A percentile compares a stretch with the other conserved stretches of the same genome.
Conservation (phyloP, 1,284 basidiomycete genomes). For the Puccinia sorghi region DNA sequence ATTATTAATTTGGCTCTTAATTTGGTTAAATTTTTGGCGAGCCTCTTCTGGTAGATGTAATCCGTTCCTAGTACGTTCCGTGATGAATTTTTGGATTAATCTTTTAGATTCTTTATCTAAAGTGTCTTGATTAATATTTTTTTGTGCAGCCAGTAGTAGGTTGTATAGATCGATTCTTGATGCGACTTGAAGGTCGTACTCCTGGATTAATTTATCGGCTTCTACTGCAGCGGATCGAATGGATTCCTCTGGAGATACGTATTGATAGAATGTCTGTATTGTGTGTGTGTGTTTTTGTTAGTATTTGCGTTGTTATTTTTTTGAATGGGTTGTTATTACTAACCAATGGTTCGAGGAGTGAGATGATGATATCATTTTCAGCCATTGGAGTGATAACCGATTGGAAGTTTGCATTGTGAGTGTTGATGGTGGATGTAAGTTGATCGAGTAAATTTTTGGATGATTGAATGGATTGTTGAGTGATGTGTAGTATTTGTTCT, state of each 20-base stretch:
- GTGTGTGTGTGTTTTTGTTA: background rate
- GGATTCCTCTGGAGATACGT: conserved; percentile 70
- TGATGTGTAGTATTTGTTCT: conserved; percentile 65
- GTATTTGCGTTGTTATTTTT: background rate
- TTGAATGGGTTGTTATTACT: background rate
- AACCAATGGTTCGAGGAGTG: conserved; percentile 64
- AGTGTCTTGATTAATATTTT: conserved; percentile 66
- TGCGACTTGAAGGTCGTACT: conserved; percentile 69
- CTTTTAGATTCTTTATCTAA: conserved; percentile 69
- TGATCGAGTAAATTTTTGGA: conserved; percentile 66
- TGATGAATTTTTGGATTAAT: conserved; percentile 73
- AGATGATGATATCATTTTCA: conserved; percentile 65
- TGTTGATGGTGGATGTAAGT: conserved; percentile 65
- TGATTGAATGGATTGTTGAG: conserved; percentile 66
- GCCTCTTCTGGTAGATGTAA: conserved; percentile 70
- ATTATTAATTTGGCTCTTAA: conserved; percentile 66
- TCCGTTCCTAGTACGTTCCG: conserved; percentile 74
- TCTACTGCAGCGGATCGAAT: conserved; percentile 73
- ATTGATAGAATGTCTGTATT: conserved; percentile 68
- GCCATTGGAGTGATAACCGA: conserved; percentile 64
- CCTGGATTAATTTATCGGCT: conserved; percentile 68
- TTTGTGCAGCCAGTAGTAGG: conserved; percentile 69
- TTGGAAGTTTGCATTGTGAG: conserved; percentile 63
- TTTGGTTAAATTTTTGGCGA: conserved; percentile 64
- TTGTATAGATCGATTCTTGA: conserved; percentile 76